Evolutionary conservation across 2,329 filamentous ascomycete species (phyloP).

Genomic region (Verruconis gallopava): DNA sequence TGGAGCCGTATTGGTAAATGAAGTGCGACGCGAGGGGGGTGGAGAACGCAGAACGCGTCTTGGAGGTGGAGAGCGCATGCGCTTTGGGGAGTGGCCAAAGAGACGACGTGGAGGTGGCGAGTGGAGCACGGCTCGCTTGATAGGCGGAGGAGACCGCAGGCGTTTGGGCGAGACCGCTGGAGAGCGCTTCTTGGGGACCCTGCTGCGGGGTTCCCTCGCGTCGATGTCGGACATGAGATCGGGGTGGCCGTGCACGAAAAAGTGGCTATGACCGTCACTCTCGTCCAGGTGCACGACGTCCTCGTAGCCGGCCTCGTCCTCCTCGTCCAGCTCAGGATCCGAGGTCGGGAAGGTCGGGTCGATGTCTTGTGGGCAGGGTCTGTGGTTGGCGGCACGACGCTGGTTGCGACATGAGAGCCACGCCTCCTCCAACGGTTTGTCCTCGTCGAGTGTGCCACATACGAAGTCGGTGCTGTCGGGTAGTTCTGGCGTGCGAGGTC

Average conservation of each 20-base stretch:
- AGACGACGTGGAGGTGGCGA: conserved; percentile 40
- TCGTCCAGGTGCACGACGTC: conserved; percentile 31
- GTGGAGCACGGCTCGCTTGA: conserved; percentile 22
- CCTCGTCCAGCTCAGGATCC: conserved; percentile 73
- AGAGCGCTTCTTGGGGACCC: conserved; percentile 23
- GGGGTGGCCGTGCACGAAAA: conserved; percentile 60
- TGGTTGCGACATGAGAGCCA: conserved; percentile 78
- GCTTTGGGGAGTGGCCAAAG: conserved; percentile 59
- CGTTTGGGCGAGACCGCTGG: conserved; percentile 49
- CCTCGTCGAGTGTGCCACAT: conserved; percentile 94
- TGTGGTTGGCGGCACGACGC: conserved; percentile 68
- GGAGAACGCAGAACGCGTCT: conserved; percentile 51
- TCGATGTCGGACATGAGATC: conserved; percentile 52
- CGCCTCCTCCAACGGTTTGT: conserved; percentile 83
- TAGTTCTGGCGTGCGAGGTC: conserved; percentile 62
- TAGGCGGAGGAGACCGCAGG: conserved; percentile 39
- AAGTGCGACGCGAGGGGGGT: conserved; percentile 40
- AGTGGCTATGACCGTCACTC: conserved; percentile 49
- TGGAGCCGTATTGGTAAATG: conserved; percentile 19
- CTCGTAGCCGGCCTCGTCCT: conserved; percentile 42
- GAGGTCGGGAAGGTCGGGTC: conserved; percentile 95
- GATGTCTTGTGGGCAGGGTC: conserved; percentile 83
- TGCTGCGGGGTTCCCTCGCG: neutral
- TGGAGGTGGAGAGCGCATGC: conserved; percentile 34
- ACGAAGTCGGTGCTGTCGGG: conserved; percentile 98